These are phyloP conservation scores for Alopecurus myosuroides DNA, from an alignment of 176 grass and related monocot genomes.

Conservation along the genomic window DNA sequence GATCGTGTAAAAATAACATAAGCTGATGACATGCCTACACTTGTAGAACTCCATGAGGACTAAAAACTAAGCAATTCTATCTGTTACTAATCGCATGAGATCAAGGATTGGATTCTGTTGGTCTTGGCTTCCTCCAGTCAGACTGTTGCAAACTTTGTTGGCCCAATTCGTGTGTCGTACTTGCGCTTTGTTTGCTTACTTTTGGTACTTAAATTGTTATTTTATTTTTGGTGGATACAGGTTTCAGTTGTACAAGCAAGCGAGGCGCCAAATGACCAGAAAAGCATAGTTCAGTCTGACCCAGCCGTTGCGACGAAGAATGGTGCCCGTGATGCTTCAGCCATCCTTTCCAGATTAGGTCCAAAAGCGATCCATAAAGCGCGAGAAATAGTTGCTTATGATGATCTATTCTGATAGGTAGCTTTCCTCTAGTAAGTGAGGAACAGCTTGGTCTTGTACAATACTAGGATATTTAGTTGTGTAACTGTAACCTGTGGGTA, in stretches of 20 bases:
- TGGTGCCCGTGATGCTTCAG: constrained; percentile 12
- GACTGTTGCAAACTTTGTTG: background rate
- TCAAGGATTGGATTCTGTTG: background rate
- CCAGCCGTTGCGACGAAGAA: constrained; percentile 25
- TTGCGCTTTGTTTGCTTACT: background rate
- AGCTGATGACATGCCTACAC: background rate
- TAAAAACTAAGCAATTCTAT: background rate
- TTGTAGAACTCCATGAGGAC: background rate
- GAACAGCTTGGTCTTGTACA: background rate
- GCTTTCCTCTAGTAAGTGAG: background rate
- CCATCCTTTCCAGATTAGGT: constrained; percentile 18
- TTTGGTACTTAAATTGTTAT: constrained; percentile 6
- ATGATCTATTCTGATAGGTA: constrained; percentile 77
- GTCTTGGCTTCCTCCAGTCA: background rate
- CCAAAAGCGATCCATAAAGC: constrained; percentile 26
- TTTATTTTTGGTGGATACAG: constrained; percentile 29
- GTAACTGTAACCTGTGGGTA: background rate
- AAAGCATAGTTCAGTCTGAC: background rate
- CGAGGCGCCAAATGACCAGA: constrained; percentile 18
- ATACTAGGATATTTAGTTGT: constrained; percentile 20
- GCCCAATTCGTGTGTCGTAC: background rate
- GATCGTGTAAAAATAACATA: background rate
- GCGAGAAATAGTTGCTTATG: constrained; percentile 80
- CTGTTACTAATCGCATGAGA: background rate
- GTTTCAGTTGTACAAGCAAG: constrained; percentile 55